These are phyloP conservation scores for Leptographium lundbergii DNA, from an alignment of 2,329 filamentous ascomycete genomes.

Conservation along the genomic window DNA sequence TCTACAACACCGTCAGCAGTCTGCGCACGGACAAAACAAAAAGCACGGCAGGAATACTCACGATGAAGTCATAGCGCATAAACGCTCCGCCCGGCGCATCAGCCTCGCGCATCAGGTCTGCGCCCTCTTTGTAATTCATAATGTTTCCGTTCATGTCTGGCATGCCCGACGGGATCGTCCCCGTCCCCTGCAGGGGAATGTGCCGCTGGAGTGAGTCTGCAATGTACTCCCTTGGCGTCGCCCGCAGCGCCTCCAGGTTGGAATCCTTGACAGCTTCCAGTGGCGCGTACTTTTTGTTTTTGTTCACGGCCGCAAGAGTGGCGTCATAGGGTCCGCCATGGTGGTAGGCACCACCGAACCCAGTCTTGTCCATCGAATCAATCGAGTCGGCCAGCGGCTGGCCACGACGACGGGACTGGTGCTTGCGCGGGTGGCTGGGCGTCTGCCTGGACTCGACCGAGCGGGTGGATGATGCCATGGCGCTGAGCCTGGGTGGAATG, in stretches of 20 bases:
- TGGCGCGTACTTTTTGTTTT: conserved; percentile 48
- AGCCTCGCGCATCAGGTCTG: conserved; percentile 67
- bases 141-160: conserved; percentile 54
- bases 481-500: not conserved
- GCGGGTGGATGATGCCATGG: not conserved
- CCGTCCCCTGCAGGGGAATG: conserved; percentile 69
- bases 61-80: conserved; percentile 59
- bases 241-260: conserved; percentile 65
- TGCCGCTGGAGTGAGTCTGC: conserved; percentile 60
- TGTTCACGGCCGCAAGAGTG: conserved; percentile 62
- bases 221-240: conserved; percentile 69
- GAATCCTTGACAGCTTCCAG: conserved; percentile 62
- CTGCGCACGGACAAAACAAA: not conserved
- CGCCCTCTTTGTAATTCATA: conserved; percentile 75
- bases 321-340: conserved; percentile 89
- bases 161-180: conserved; percentile 61
- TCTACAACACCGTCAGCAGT: conserved; percentile 21
- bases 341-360: conserved; percentile 58
- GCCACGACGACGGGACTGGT: conserved; percentile 49
- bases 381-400: conserved; percentile 64
- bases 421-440: conserved; percentile 34
- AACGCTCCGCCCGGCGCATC: conserved; percentile 62
- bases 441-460: conserved; percentile 35
- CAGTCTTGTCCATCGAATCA: conserved; percentile 59
- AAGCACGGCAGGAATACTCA: conserved; percentile 31